Percentiles rank a stretch among this genome's conserved stretches.
Evolutionary conservation across 208 protist genomes (phyloP).

Genomic region (Endotrypanum monterogeii): DNA sequence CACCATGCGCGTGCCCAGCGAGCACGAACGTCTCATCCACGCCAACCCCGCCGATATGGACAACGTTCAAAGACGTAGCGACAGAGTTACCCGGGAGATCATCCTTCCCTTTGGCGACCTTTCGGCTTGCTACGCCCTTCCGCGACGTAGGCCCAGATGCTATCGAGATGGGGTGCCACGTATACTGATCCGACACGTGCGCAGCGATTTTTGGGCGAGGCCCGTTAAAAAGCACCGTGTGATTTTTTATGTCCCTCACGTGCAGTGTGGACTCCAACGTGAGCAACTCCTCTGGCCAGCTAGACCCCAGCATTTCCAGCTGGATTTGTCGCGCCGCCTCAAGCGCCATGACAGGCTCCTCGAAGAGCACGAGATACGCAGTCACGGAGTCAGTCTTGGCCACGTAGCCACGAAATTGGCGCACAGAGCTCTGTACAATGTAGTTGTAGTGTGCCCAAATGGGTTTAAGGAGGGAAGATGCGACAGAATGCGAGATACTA

Average conservation of each 20-base stretch:
- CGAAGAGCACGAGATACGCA: slow-evolving; percentile 72
- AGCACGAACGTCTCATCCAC: slow-evolving; percentile 58
- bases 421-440: slow-evolving; percentile 55
- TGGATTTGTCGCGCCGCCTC: slow-evolving; percentile 72
- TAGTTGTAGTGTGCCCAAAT: slow-evolving; percentile 75
- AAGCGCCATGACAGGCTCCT: slow-evolving; percentile 38
- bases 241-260: slow-evolving; percentile 52
- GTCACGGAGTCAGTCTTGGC: slow-evolving; percentile 58
- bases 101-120: not conserved
- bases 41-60: slow-evolving; percentile 60
- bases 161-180: slow-evolving; percentile 11
- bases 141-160: not conserved
- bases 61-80: not conserved
- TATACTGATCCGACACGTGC: slow-evolving; percentile 43
- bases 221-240: slow-evolving; percentile 70
- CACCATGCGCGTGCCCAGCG: slow-evolving; percentile 46
- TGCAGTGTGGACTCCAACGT: slow-evolving; percentile 62
- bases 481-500: slow-evolving; percentile 24
- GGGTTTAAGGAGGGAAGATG: slow-evolving; percentile 32
- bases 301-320: slow-evolving; percentile 41
- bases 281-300: slow-evolving; percentile 62
- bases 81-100: not conserved
- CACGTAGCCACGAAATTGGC: slow-evolving; percentile 54
- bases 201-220: slow-evolving; percentile 63
- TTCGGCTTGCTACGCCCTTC: not conserved